Evolutionary conservation across 2,329 filamentous ascomycete species (phyloP), one percentile per base, ranked within the genome.

Genomic region (Trichoderma sp.): DNA sequence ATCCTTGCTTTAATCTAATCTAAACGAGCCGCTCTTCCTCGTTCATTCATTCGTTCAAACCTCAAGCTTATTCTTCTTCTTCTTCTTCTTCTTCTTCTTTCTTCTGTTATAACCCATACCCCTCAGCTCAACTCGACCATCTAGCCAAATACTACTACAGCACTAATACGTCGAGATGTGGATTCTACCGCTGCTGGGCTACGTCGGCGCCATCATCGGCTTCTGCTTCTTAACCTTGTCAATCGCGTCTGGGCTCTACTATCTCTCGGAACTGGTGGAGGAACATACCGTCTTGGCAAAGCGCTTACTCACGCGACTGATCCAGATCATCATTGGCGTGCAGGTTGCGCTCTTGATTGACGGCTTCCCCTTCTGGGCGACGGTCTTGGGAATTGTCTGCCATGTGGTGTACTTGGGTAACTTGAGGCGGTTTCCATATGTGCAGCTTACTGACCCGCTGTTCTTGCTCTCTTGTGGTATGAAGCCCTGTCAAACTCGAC

Each of bases 221-320:
- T 99, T 99, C 83, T 89, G 88, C 76, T 98, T 99, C 82, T 84
- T 99, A 73, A 98, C 96, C 24, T 86, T 99, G 71, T 94, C 95
- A 68, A 98, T 99, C 77, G 96, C 96, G 49, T 97, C 94, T n/a
- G 96, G 96, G 46, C 89, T 99, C 30, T 99, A 99, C 83, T 99
- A 99, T 80, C 90, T 99, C 66, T 97, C 95, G 28, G 96, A 99
- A 80, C 89, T 98, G 16, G 96, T 99, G 70, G 96, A 99, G 82
- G 96, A 99, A 80, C 95, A 99, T 78, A 97, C 95, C 4, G 95
- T 98, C 13, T 81, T 97, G 71, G 92, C 94, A 14, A 97, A 97
- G 78, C 92, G 91, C 68, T 83, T 97, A n/a, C 85, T 99, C 64
- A 91, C 87, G 39, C 90, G 89, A 52, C 84, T 98, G 68, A 97